These are phyloP conservation scores for Cutaneotrichosporon sp. DNA, from an alignment of 1,284 basidiomycete species.

Conservation along the genomic window DNA sequence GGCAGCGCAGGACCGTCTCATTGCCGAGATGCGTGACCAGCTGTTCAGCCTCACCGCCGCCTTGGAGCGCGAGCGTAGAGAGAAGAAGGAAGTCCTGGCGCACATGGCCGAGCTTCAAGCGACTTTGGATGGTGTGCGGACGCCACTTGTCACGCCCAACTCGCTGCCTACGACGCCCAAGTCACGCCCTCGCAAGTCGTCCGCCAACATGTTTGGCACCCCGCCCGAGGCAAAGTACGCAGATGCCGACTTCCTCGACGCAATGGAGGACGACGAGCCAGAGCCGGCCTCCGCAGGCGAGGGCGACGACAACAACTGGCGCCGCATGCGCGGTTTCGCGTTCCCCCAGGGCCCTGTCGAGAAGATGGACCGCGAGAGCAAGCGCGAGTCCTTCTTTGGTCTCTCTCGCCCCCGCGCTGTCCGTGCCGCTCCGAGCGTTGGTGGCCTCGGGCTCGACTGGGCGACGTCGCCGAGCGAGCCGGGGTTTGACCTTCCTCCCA, in stretches of 20 bases:
- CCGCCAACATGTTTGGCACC: conserved; percentile 4
- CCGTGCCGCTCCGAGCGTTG: conserved; percentile 17
- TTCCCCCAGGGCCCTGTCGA: conserved; percentile 35
- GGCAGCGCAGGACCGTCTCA: conserved; percentile 29
- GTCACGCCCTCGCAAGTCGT: conserved; percentile 16
- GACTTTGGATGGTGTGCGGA: conserved; percentile 14
- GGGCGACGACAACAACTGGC: conserved; percentile 30
- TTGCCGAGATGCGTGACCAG: conserved; percentile 45
- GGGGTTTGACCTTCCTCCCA: conserved; percentile 26
- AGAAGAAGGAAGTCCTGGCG: conserved; percentile 29
- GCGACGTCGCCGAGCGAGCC: conserved; percentile 6
- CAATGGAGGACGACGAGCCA: conserved; percentile 12
- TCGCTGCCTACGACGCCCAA: conserved; percentile 24
- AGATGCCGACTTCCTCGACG: conserved; percentile 20
- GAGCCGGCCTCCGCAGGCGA: neutral
- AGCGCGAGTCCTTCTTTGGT: conserved; percentile 51
- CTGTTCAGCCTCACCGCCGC: conserved; percentile 41
- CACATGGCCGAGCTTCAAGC: conserved; percentile 27
- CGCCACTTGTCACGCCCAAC: conserved; percentile 18
- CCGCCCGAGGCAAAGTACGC: conserved; percentile 19
- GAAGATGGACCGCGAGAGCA: conserved; percentile 23
- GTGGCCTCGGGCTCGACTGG: conserved; percentile 13
- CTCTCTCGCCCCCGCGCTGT: conserved; percentile 32
- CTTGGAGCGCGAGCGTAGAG: conserved; percentile 41
- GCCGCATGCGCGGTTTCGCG: conserved; percentile 41